Evolutionary conservation across 257 asterid species (phyloP).

Genomic region (Scutellaria galericulata): DNA sequence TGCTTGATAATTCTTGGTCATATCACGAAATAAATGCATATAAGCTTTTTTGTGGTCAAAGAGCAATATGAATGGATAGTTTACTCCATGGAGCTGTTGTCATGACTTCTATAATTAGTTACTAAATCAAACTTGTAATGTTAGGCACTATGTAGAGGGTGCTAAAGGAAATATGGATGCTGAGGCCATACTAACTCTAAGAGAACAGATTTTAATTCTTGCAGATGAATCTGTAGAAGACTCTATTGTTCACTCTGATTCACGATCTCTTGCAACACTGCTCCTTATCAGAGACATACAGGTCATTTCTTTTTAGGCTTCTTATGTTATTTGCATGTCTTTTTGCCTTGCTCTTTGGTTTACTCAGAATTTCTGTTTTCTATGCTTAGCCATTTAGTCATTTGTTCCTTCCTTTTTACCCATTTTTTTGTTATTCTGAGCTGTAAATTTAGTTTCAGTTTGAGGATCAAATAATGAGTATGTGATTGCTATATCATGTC

Average conservation of each 20-base stretch:
- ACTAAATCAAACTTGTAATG: background rate
- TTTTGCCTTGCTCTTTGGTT: conserved; percentile 4
- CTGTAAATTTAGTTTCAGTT: background rate
- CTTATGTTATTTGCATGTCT: background rate
- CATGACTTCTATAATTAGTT: background rate
- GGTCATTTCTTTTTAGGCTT: conserved; percentile 49
- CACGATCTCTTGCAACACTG: conserved; percentile 96
- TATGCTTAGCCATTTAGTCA: background rate
- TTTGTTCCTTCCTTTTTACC: background rate
- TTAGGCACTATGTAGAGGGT: background rate
- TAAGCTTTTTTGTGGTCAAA: background rate
- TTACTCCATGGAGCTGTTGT: background rate
- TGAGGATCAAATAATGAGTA: background rate
- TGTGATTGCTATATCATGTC: background rate
- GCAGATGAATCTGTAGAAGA: conserved; percentile 99
- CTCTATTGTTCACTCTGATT: conserved; percentile 92
- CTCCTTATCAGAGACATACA: conserved; percentile 97
- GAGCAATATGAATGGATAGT: background rate
- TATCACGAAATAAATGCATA: background rate
- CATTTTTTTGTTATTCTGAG: background rate
- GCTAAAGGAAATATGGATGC: conserved; percentile 2
- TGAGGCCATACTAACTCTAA: conserved; percentile 71
- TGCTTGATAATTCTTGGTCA: background rate
- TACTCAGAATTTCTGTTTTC: conserved; percentile 1
- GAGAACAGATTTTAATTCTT: conserved; percentile 88